Evolutionary conservation across 1,284 basidiomycete species (phyloP).

Genomic region (Flammula alnicola): DNA sequence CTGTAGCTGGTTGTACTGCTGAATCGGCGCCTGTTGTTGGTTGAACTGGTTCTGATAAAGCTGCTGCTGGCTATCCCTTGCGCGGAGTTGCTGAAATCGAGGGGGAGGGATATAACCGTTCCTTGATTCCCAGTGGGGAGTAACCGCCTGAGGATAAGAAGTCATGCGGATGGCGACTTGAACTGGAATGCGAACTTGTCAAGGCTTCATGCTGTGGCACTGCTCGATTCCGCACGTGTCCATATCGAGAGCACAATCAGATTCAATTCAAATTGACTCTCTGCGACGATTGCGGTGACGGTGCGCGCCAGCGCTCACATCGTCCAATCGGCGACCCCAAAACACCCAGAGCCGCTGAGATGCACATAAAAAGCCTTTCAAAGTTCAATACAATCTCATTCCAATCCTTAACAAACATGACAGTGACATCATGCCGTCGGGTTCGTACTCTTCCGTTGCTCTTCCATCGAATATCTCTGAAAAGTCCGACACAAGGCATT

Average conservation of each 20-base stretch:
- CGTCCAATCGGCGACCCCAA: too few relatives aligned
- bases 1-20: constrained; percentile 8
- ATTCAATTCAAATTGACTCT: too few relatives aligned
- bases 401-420: too few relatives aligned
- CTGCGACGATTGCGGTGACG: too few relatives aligned
- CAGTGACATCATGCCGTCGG: too few relatives aligned
- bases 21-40: background rate
- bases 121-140: constrained; percentile 26
- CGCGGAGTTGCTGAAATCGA: constrained; percentile 28
- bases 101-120: constrained; percentile 28
- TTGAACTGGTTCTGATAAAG: constrained; percentile 14
- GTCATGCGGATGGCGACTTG: constrained; percentile 17
- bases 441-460: too few relatives aligned
- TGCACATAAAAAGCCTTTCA: too few relatives aligned
- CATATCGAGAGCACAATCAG: background rate
- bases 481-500: too few relatives aligned
- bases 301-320: too few relatives aligned
- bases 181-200: constrained; percentile 13
- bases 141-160: constrained; percentile 23
- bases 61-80: constrained; percentile 22
- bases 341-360: too few relatives aligned
- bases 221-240: background rate
- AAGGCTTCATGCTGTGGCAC: background rate
- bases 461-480: too few relatives aligned
- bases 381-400: too few relatives aligned